Conservation (phyloP, 2,329 filamentous ascomycete genomes). For the Aureobasidium leucospermi region DNA sequence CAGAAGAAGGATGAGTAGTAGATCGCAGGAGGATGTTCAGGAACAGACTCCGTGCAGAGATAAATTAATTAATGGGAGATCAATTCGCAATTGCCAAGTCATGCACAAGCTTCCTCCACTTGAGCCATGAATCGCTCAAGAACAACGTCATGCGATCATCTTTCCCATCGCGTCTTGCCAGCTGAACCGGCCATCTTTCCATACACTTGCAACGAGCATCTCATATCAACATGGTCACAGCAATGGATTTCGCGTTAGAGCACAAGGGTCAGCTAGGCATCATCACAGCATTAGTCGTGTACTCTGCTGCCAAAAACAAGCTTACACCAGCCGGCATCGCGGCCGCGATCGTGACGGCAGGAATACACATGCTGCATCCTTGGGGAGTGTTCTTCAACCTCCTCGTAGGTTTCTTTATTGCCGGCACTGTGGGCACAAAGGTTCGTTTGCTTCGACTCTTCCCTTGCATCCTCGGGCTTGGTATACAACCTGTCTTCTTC, state of each 20-base stretch:
- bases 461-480: not conserved
- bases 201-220: not conserved
- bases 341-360: slow-evolving; percentile 64
- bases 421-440: slow-evolving; percentile 77
- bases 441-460: slow-evolving; percentile 35
- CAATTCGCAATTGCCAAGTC: not conserved
- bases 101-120: not conserved
- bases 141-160: not conserved
- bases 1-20: not conserved
- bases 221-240: not conserved
- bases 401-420: slow-evolving; percentile 76
- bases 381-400: slow-evolving; percentile 88
- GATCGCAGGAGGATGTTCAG: slow-evolving; percentile 1
- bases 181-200: not conserved
- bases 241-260: not conserved
- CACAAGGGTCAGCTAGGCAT: slow-evolving; percentile 10
- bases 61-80: not conserved
- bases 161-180: not conserved
- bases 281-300: slow-evolving; percentile 38
- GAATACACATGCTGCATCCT: slow-evolving; percentile 80
- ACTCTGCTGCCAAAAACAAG: slow-evolving; percentile 39
- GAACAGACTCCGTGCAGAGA: not conserved
- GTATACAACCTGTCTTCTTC: not conserved
- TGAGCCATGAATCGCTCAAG: not conserved
- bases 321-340: slow-evolving; percentile 71